Conservation (phyloP, 2,329 filamentous ascomycete genomes). For the Mycogone perniciosa region DNA sequence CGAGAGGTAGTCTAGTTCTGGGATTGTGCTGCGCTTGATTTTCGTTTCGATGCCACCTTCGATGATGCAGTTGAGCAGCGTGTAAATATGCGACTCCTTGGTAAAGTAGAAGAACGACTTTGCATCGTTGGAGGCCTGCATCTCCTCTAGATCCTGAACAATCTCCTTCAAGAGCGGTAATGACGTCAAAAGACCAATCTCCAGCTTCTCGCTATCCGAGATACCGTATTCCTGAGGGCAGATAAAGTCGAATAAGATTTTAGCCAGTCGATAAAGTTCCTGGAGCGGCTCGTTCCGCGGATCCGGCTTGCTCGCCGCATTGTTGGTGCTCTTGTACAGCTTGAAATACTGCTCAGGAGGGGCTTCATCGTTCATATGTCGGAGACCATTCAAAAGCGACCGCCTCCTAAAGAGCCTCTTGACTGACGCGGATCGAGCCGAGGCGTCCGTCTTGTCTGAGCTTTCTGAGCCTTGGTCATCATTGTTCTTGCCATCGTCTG, state of each 20-base stretch:
- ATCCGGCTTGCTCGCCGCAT: slow-evolving; percentile 67
- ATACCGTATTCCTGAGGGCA: slow-evolving; percentile 98
- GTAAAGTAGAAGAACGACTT: slow-evolving; percentile 99
- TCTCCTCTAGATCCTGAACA: slow-evolving; percentile 91
- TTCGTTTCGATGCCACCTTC: slow-evolving; percentile 97
- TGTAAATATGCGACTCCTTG: slow-evolving; percentile 98
- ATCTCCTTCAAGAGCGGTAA: slow-evolving; percentile 93
- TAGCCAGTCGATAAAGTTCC: slow-evolving; percentile 87
- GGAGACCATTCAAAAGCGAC: slow-evolving; percentile 51
- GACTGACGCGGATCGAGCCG: slow-evolving; percentile 29
- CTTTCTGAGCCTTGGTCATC: slow-evolving; percentile 29
- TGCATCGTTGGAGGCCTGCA: slow-evolving; percentile 88
- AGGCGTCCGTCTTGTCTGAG: slow-evolving; percentile 36
- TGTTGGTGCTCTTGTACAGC: slow-evolving; percentile 70
- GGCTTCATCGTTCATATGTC: slow-evolving; percentile 47
- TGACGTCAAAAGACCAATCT: slow-evolving; percentile 92
- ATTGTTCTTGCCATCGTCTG: slow-evolving; percentile 28
- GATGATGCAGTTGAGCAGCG: slow-evolving; percentile 92
- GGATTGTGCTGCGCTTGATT: slow-evolving; percentile 90
- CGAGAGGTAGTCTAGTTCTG: slow-evolving; percentile 92
- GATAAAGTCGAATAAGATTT: slow-evolving; percentile 96
- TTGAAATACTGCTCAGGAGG: slow-evolving; percentile 76
- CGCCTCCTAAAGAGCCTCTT: slow-evolving; percentile 51
- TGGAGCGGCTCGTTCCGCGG: slow-evolving; percentile 80
- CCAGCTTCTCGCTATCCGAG: slow-evolving; percentile 91